Conservation (phyloP, 2,329 filamentous ascomycete species). For the Fragosphaeria purpurea region DNA sequence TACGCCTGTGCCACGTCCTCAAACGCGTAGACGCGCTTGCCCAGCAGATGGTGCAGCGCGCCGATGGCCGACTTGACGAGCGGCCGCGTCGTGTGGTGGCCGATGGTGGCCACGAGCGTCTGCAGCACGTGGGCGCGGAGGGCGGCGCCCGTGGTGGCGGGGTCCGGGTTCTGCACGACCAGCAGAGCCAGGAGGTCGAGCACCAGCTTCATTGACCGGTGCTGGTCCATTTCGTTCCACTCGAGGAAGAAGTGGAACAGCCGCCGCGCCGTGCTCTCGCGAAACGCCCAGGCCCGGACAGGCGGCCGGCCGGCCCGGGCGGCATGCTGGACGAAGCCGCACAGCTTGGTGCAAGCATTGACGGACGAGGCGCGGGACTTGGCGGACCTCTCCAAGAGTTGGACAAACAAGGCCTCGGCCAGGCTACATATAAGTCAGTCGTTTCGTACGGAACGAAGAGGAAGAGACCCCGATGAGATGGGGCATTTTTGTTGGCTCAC, state of each 20-base stretch:
- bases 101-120: constrained; percentile 48
- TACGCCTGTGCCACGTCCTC: constrained; percentile 36
- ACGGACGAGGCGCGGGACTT: constrained; percentile 46
- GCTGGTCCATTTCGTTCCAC: constrained; percentile 57
- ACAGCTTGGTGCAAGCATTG: constrained; percentile 49
- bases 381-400: constrained; percentile 37
- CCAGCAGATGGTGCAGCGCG: constrained; percentile 54
- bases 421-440: not conserved
- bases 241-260: constrained; percentile 56
- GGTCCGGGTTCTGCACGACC: constrained; percentile 38
- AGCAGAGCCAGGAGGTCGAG: constrained; percentile 47
- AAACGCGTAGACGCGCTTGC: constrained; percentile 46
- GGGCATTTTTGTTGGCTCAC: not conserved
- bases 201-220: constrained; percentile 53
- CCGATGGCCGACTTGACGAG: constrained; percentile 62
- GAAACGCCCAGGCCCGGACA: constrained; percentile 42
- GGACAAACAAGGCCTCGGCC: constrained; percentile 29
- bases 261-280: constrained; percentile 33
- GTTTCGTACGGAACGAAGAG: too few relatives aligned
- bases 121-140: constrained; percentile 38
- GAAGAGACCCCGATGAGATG: too few relatives aligned
- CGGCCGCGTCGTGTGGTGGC: constrained; percentile 49
- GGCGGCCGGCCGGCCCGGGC: constrained; percentile 33
- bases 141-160: constrained; percentile 20
- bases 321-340: constrained; percentile 51